These are phyloP conservation scores for Malassezia sympodialis DNA, from an alignment of 1,284 basidiomycete species.

Conservation along the genomic window DNA sequence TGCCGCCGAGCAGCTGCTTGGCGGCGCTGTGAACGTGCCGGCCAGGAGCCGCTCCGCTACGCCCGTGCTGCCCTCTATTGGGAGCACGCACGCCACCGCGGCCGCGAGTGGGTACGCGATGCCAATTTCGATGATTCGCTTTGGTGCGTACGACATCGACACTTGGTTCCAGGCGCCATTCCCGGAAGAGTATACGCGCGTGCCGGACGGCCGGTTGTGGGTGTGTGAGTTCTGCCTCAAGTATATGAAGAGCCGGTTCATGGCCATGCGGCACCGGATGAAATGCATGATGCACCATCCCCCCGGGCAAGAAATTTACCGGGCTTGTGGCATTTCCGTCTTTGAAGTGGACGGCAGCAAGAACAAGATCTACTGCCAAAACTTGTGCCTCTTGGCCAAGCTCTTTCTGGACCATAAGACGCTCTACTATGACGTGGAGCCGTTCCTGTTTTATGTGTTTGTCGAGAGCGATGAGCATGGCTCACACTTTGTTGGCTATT, in stretches of 20 bases:
- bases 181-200: conserved; percentile 88
- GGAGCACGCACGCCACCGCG: conserved; percentile 16
- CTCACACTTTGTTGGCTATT: conserved; percentile 93
- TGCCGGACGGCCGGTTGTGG: conserved; percentile 87
- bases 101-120: conserved; percentile 37
- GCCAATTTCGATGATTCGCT: conserved; percentile 58
- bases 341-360: conserved; percentile 97
- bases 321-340: conserved; percentile 75
- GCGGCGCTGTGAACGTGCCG: conserved; percentile 13
- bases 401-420: conserved; percentile 99
- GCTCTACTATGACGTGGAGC: conserved; percentile 98
- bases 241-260: conserved; percentile 93
- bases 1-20: conserved; percentile 59
- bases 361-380: conserved; percentile 99
- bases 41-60: conserved; percentile 12
- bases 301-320: conserved; percentile 95
- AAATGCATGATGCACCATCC: conserved; percentile 93
- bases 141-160: conserved; percentile 87
- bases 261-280: conserved; percentile 67
- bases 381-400: conserved; percentile 94
- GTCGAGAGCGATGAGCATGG: conserved; percentile 80
- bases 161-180: conserved; percentile 99
- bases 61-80: conserved; percentile 8
- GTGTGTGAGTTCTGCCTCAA: conserved; percentile 97
- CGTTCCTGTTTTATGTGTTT: conserved; percentile 97